Evolutionary conservation across 306 rosid genomes (phyloP).

Genomic region (Quercus ilex): DNA sequence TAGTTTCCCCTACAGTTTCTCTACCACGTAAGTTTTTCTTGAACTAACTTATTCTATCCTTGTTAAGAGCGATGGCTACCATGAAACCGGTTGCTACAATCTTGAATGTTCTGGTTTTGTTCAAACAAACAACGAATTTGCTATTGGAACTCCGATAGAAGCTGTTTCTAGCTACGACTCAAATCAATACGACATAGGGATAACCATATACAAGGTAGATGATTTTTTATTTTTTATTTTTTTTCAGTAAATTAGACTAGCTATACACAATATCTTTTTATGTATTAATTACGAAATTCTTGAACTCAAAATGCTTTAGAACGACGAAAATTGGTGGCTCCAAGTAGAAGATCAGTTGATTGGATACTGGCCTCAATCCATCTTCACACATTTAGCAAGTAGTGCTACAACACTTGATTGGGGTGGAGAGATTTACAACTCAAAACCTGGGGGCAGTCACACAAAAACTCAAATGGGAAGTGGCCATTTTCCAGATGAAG

Average conservation of each 20-base stretch:
- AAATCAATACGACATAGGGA: neutral
- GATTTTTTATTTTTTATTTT: neutral
- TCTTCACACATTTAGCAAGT: neutral
- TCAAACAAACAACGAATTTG: neutral
- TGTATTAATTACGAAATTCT: no score
- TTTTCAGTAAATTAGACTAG: no score
- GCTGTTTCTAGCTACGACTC: conserved; percentile 16
- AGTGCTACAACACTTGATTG: neutral
- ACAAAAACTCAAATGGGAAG: conserved; percentile 33
- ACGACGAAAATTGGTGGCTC: no score
- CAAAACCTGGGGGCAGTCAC: neutral
- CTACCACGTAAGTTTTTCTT: no score
- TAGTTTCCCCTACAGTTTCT: no score
- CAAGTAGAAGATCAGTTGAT: neutral
- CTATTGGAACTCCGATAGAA: neutral
- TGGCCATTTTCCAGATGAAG: conserved; percentile 19
- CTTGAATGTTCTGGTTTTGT: conserved; percentile 25
- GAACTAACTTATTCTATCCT: neutral
- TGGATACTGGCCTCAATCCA: conserved; percentile 29
- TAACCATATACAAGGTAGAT: conserved; percentile 18
- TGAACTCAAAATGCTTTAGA: no score
- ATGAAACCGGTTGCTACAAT: conserved; percentile 21
- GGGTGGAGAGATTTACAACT: conserved; percentile 11
- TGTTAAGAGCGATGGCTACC: conserved; percentile 9
- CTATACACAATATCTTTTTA: neutral